Conservation (phyloP, 2,329 filamentous ascomycete species). For the Knoxdaviesia capensis region DNA sequence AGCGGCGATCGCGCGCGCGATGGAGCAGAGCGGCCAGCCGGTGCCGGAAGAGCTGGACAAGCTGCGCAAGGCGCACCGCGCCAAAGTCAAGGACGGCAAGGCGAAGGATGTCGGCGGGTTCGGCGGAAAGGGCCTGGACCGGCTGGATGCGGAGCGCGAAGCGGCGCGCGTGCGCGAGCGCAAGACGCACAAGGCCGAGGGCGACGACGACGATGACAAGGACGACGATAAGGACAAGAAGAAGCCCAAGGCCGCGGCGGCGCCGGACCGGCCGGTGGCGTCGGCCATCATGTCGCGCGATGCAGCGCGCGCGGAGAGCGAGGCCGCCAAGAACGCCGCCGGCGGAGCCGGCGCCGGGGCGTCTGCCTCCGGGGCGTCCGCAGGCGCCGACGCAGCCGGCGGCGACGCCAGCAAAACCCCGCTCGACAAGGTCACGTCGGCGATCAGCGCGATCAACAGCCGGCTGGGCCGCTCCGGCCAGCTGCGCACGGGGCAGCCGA, state of each 20-base stretch:
- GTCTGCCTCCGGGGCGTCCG: slow-evolving; percentile 20
- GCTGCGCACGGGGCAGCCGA: slow-evolving; percentile 77
- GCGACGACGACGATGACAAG: slow-evolving; percentile 62
- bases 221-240: slow-evolving; percentile 62
- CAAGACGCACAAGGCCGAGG: slow-evolving; percentile 75
- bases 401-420: slow-evolving; percentile 41
- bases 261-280: slow-evolving; percentile 40
- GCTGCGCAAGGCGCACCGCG: slow-evolving; percentile 54
- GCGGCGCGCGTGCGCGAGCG: slow-evolving; percentile 70
- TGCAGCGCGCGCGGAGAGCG: slow-evolving; percentile 17
- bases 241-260: slow-evolving; percentile 48
- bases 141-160: slow-evolving; percentile 78
- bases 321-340: slow-evolving; percentile 8
- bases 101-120: slow-evolving; percentile 82
- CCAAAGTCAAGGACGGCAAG: slow-evolving; percentile 84
- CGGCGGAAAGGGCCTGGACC: slow-evolving; percentile 83
- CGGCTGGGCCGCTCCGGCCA: slow-evolving; percentile 78
- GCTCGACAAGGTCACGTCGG: slow-evolving; percentile 74
- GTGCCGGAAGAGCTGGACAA: slow-evolving; percentile 50
- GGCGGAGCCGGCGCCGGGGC: slow-evolving; percentile 13
- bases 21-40: slow-evolving; percentile 77
- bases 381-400: slow-evolving; percentile 35
- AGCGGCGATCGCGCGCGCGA: slow-evolving; percentile 69
- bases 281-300: slow-evolving; percentile 35
- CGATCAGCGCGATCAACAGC: slow-evolving; percentile 76